Percentiles rank a stretch among this genome's conserved stretches.
phyloP scores from a whole-genome alignment of 805 yeast species.

The Saccharomyces kudriavzevii region DNA sequence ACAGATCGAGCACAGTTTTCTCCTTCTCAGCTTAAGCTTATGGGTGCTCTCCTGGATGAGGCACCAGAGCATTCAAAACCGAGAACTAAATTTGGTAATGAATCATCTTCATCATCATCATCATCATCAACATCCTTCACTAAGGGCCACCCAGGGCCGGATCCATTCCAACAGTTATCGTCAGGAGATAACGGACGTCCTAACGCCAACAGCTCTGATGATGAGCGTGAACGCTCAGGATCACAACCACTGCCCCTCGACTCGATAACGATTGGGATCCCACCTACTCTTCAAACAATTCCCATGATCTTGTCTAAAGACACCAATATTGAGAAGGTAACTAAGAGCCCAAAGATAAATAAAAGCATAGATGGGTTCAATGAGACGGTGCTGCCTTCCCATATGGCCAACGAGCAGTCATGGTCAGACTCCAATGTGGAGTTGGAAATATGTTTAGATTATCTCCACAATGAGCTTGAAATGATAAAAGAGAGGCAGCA shows the following conservation, averaged over 20 bases:
- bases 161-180: neutral
- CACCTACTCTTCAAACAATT: neutral
- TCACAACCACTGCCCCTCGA: constrained; percentile 17
- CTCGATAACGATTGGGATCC: constrained; percentile 13
- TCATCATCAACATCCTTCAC: neutral
- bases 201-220: neutral
- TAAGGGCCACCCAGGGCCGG: neutral
- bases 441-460: neutral
- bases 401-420: neutral
- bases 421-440: neutral
- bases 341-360: neutral
- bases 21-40: constrained; percentile 6
- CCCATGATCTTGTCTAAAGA: neutral
- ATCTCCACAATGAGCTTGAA: neutral
- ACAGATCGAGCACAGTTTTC: constrained; percentile 6
- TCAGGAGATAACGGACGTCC: constrained; percentile 2
- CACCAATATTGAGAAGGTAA: neutral
- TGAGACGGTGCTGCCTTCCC: neutral
- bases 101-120: neutral
- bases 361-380: neutral
- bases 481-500: neutral
- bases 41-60: constrained; percentile 9
- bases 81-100: neutral
- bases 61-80: neutral
- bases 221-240: neutral